A percentile compares a stretch with the other conserved stretches of the same genome.
Evolutionary conservation across 768 basidiomycete genomes (phyloP).

Genomic region (Hortiboletus flavorubellus): DNA sequence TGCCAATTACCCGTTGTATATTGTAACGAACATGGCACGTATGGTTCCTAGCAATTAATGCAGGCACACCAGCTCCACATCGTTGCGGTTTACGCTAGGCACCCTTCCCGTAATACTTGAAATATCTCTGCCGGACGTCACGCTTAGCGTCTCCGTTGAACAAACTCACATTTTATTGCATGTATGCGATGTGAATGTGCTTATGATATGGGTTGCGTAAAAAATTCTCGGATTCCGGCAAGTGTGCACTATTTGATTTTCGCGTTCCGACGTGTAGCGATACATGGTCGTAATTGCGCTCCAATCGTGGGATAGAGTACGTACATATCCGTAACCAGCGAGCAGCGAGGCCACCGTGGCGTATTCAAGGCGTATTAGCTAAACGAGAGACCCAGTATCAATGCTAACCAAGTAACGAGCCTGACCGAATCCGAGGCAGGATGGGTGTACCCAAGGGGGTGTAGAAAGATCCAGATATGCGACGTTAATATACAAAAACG

Average conservation of each 20-base stretch:
- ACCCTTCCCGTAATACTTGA: too few species aligned
- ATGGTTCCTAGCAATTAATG: neutral
- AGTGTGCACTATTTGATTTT: too few species aligned
- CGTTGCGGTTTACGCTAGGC: too few species aligned
- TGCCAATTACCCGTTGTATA: too few species aligned
- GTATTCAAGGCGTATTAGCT: neutral
- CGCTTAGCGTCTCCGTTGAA: neutral
- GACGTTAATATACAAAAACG: neutral
- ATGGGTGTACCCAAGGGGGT: neutral
- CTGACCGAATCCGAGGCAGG: neutral
- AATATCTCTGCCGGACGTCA: neutral
- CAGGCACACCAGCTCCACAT: neutral
- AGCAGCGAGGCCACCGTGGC: neutral
- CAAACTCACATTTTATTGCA: neutral
- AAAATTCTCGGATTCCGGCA: too few species aligned
- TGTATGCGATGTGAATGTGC: too few species aligned
- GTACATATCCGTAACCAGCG: neutral
- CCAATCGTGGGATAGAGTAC: neutral
- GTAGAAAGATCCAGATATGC: neutral
- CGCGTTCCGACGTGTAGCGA: too few species aligned
- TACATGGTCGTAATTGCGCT: neutral
- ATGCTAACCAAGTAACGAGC: neutral
- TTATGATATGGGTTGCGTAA: too few species aligned
- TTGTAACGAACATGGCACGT: too few species aligned
- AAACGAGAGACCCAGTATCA: too few species aligned